Evolutionary conservation across 2,329 filamentous ascomycete genomes (phyloP), one percentile per base, ranked within the genome.

Genomic region (Ceratocystis albifundus): DNA sequence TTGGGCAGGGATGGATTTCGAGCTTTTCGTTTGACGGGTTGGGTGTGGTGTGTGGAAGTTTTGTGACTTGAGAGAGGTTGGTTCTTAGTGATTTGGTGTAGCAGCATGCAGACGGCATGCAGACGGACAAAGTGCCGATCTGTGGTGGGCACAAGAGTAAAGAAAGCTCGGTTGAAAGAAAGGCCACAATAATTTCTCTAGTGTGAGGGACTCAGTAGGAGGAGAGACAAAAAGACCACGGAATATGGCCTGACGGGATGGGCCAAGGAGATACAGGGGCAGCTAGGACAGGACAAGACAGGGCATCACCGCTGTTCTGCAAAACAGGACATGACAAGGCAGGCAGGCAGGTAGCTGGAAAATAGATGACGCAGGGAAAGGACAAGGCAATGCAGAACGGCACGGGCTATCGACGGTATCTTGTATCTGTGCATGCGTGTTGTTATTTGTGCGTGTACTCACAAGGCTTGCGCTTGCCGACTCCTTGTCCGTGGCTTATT

Each of bases 251-350:
- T 41, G 36, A 41, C 36, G 36, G 8, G 12, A 41, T 41, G 4
- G 36, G 8, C 10, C 36, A 28, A 25, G 22, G 30, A 57, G 20
- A 32, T 15, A 57, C 10, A 28, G 25, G 22, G n/a, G 20, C 53
- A 32, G 53, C 6, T 30, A 28, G 53, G 15, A 30, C 53, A 57
- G 10, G 17, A 30, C 20, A 57, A 15, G 22, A 28, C 50, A 57
- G 53, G 53, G 53, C 53, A 57, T 57, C 53, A 57, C 53, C 53
- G 53, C 53, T 57, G 53, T 57, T 57, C 53, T 57, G 53, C 53
- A 57, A 28, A 25, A 17, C 53, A 28, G 30, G 25, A 28, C 25
- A 17, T 17, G 22, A 12, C 53, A 17, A 28, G 53, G 50, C 25
- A 55, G 46, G 50, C 25, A 55, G 46, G 22, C 17, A 50, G 46